Conservation (phyloP, 2,329 filamentous ascomycete species). For the Colletotrichum siamense region DNA sequence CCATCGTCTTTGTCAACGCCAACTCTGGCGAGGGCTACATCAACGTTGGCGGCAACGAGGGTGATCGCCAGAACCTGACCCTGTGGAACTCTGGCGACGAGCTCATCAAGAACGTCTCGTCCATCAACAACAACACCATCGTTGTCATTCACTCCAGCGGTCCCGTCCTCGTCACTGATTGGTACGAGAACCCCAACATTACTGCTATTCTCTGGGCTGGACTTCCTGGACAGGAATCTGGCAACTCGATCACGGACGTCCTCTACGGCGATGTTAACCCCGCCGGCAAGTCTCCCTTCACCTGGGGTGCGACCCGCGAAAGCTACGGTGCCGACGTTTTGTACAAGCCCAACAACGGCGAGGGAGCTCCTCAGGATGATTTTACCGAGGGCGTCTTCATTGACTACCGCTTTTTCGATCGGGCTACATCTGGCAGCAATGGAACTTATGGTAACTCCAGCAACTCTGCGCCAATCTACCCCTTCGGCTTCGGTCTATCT, state of each 20-base stretch:
- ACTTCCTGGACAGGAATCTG: slow-evolving; percentile 82
- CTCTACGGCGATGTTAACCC: slow-evolving; percentile 84
- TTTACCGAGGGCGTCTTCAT: slow-evolving; percentile 83
- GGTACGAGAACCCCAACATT: slow-evolving; percentile 77
- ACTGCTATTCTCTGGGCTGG: slow-evolving; percentile 86
- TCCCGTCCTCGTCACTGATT: slow-evolving; percentile 77
- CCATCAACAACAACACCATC: slow-evolving; percentile 84
- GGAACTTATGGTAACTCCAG: neutral
- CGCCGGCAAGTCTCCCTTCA: slow-evolving; percentile 79
- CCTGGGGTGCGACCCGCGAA: slow-evolving; percentile 71
- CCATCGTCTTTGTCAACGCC: slow-evolving; percentile 91
- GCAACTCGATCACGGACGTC: slow-evolving; percentile 80
- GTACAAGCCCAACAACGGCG: slow-evolving; percentile 72
- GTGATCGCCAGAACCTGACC: slow-evolving; percentile 92
- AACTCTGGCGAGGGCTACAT: slow-evolving; percentile 89
- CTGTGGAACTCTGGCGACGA: slow-evolving; percentile 84
- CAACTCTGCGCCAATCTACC: slow-evolving; percentile 69
- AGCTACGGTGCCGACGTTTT: slow-evolving; percentile 74
- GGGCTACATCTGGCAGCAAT: slow-evolving; percentile 40
- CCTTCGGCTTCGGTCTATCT: slow-evolving; percentile 81
- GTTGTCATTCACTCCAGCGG: slow-evolving; percentile 89
- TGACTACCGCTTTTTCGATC: slow-evolving; percentile 80
- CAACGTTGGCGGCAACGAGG: slow-evolving; percentile 78
- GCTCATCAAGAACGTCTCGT: slow-evolving; percentile 81
- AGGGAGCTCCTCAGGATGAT: slow-evolving; percentile 70